phyloP scores from a whole-genome alignment of 768 basidiomycete species.

The Tephrocybe sp. region DNA sequence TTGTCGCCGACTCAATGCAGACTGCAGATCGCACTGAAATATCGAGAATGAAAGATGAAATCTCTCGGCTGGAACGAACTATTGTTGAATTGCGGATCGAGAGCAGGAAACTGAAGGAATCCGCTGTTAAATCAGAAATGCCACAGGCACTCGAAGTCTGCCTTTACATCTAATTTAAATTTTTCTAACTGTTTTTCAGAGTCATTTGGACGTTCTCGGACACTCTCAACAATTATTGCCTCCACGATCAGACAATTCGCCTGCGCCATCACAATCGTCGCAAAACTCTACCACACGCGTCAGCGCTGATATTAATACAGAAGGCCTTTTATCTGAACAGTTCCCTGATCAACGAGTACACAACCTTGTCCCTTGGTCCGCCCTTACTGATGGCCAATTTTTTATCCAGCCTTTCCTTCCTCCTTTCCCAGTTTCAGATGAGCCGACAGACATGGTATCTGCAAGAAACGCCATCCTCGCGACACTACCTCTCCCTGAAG shows the following conservation, averaged over 20 bases:
- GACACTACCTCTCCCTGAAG: slow-evolving; percentile 58
- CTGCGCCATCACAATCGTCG: slow-evolving; percentile 5
- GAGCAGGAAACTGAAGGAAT: slow-evolving; percentile 30
- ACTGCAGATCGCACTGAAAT: slow-evolving; percentile 22
- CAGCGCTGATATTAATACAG: background rate
- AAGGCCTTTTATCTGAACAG: slow-evolving; percentile 3
- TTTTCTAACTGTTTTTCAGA: slow-evolving; percentile 6
- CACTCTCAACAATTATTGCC: slow-evolving; percentile 1
- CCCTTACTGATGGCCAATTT: background rate
- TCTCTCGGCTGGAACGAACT: slow-evolving; percentile 33
- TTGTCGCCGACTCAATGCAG: background rate
- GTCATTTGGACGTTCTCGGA: too few species aligned
- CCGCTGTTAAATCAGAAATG: slow-evolving; percentile 23
- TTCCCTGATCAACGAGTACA: slow-evolving; percentile 14
- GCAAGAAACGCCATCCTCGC: slow-evolving; percentile 57
- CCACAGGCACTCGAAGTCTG: slow-evolving; percentile 24
- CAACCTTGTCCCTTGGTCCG: background rate
- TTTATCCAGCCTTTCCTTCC: slow-evolving; percentile 1
- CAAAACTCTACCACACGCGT: background rate
- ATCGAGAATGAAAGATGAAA: slow-evolving; percentile 34
- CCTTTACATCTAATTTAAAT: background rate
- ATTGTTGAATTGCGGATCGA: slow-evolving; percentile 37
- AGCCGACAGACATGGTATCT: slow-evolving; percentile 45
- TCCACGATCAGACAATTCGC: slow-evolving; percentile 4
- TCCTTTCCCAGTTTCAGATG: slow-evolving; percentile 23